These are phyloP conservation scores for Leptomonas seymouri DNA, from an alignment of 208 protist genomes.

Conservation along the genomic window DNA sequence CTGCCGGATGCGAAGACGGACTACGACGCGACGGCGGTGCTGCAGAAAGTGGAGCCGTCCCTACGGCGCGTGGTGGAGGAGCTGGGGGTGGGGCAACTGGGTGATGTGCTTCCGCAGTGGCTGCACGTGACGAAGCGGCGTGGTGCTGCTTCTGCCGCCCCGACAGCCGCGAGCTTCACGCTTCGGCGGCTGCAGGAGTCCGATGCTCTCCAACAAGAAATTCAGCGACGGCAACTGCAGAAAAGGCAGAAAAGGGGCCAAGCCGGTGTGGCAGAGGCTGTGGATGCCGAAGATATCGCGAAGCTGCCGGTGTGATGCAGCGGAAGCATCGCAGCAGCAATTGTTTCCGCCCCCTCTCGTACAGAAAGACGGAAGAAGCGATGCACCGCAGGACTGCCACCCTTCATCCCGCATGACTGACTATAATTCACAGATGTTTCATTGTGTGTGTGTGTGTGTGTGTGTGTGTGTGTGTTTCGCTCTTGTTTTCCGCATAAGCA, in stretches of 20 bases:
- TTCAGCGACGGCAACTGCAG: constrained; percentile 10
- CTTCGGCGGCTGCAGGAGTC: constrained; percentile 23
- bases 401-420: no score
- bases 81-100: constrained; percentile 47
- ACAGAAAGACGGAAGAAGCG: no score
- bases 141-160: background rate
- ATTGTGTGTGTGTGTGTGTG: no score
- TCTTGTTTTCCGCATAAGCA: no score
- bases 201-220: constrained; percentile 7
- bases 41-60: constrained; percentile 38
- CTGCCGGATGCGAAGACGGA: constrained; percentile 33
- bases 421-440: no score
- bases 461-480: no score
- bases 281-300: constrained; percentile 11
- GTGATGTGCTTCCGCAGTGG: constrained; percentile 57
- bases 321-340: background rate
- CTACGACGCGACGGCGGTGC: constrained; percentile 30
- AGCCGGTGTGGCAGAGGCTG: constrained; percentile 1
- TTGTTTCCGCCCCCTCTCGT: background rate
- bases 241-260: constrained; percentile 1
- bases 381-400: no score
- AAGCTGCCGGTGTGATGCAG: background rate
- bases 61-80: constrained; percentile 39
- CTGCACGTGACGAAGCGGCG: constrained; percentile 32
- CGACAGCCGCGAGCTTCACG: background rate